These are phyloP conservation scores for Aspergillus hiratsukae DNA, from an alignment of 2,329 filamentous ascomycete genomes.

Conservation along the genomic window DNA sequence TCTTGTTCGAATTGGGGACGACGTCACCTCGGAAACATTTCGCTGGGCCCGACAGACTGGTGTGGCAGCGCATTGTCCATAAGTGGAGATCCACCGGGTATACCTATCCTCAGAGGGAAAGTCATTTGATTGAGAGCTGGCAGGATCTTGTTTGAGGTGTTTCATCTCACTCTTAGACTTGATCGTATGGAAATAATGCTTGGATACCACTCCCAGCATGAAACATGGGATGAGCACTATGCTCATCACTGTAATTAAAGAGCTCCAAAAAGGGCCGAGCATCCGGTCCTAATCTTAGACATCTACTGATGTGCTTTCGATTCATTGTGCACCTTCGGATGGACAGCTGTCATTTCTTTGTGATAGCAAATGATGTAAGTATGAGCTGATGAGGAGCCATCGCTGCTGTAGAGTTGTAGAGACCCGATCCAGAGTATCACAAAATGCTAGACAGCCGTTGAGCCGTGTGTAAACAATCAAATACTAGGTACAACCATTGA, in stretches of 20 bases:
- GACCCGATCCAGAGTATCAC: neutral
- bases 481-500: neutral
- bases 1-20: neutral
- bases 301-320: neutral
- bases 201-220: neutral
- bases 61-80: conserved; percentile 14
- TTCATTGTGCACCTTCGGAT: neutral
- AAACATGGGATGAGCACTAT: neutral
- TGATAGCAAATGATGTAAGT: neutral
- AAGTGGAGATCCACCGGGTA: conserved; percentile 7
- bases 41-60: conserved; percentile 24
- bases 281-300: neutral
- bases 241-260: neutral
- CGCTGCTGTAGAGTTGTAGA: neutral
- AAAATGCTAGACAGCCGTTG: neutral
- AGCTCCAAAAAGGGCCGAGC: neutral
- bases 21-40: neutral
- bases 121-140: neutral
- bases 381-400: neutral
- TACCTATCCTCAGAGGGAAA: neutral
- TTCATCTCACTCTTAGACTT: neutral
- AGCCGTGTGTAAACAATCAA: neutral
- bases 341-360: neutral
- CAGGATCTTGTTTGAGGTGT: neutral
- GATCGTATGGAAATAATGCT: neutral